A percentile compares a stretch with the other conserved stretches of the same genome.
These are phyloP conservation scores for Cercospora sp. DNA, from an alignment of 2,329 filamentous ascomycete species.

Conservation along the genomic window DNA sequence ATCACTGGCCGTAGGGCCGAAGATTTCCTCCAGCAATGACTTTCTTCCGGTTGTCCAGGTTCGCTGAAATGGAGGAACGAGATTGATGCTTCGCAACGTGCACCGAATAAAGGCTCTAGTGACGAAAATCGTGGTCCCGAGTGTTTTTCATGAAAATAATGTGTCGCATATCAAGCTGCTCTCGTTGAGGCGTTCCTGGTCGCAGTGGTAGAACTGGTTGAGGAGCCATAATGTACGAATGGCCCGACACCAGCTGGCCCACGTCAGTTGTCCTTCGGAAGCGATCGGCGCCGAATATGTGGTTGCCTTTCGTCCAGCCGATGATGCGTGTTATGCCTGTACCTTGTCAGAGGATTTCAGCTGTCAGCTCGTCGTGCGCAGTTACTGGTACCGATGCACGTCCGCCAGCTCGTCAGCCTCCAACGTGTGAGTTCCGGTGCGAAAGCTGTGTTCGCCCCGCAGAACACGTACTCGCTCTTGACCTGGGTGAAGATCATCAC, in stretches of 20 bases:
- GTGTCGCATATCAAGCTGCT: background rate
- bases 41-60: background rate
- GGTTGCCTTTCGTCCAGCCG: constrained; percentile 3
- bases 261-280: background rate
- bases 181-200: background rate
- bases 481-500: background rate
- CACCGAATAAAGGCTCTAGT: background rate
- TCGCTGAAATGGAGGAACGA: background rate
- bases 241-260: background rate
- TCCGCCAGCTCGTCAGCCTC: background rate
- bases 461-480: background rate
- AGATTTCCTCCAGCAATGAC: background rate
- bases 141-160: background rate
- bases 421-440: background rate
- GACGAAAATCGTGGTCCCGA: background rate
- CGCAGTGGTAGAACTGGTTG: background rate
- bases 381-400: background rate
- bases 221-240: background rate
- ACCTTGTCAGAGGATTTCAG: background rate
- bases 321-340: background rate
- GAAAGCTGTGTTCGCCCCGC: background rate
- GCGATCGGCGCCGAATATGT: constrained; percentile 1
- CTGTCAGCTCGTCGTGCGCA: background rate
- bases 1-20: background rate
- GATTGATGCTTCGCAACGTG: background rate